Evolutionary conservation across 2,329 filamentous ascomycete genomes (phyloP), one percentile per base, ranked within the genome.

Genomic region (Fusarium nelsonii): DNA sequence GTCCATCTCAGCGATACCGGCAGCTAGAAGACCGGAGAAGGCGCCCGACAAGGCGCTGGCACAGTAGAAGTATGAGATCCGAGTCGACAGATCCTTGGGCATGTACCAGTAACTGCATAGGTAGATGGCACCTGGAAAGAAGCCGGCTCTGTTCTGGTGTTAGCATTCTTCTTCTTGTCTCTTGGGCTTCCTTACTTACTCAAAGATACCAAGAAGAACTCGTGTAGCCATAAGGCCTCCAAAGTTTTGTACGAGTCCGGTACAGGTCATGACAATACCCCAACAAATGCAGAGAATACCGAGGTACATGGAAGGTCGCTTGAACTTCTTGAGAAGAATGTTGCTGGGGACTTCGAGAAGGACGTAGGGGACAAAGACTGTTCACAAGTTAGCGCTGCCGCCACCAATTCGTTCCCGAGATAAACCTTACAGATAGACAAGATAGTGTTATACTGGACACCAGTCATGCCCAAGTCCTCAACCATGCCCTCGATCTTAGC

Each of bases 51-150:
- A 79, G 0, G 92, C 91, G 2, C 92, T 92, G 0, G 91, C 90
- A 1, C 90, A 92, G 81, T 94, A 94, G 81, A 94, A 94, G 46
- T 92, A 87, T 6, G 91, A 90, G 44, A 90, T 87, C 46, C 92
- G 86, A 14, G 92, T 84, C 32, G 91, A 91, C 36, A 94, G 89
- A 70, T 95, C 92, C 6, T 85, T 86, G 15, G 91, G 84, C 74
- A 87, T 90, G 71, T 94, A 95, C 92, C 92, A 95, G 74, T 90
- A 92, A 0, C 87, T 90, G 2, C 93, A 84, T 72, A 92, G 92
- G 75, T 92, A 94, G 61, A 90, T 90, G 4, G 92, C 86, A 4
- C 89, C 90, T 0, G 90, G 90, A 71, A 91, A 92, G 0, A 93
- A 83, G 3, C 91, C 91, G 4, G 91, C 87, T 34, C 72, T 73